Percentiles rank a stretch among this genome's conserved stretches.
Conservation (phyloP, 2,329 filamentous ascomycete species). For the Mycosphaerella arachidis region DNA sequence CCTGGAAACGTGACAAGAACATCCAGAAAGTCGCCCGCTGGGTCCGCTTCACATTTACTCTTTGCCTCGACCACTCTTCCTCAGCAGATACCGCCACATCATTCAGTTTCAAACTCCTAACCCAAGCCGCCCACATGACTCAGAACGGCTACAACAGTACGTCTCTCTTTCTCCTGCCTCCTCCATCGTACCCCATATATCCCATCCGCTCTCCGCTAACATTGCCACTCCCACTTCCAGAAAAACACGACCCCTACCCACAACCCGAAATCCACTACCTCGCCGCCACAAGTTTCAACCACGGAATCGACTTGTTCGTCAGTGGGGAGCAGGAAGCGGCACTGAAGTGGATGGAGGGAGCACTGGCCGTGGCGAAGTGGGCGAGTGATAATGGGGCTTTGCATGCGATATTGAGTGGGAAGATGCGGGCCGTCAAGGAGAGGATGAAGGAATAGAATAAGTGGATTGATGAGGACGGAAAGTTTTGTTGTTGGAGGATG, state of each 20-base stretch:
- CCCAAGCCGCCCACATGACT: constrained; percentile 57
- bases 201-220: no score
- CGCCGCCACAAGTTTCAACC: constrained; percentile 65
- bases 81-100: constrained; percentile 1
- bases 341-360: constrained; percentile 58
- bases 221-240: neutral
- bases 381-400: constrained; percentile 48
- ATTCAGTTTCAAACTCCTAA: constrained; percentile 46
- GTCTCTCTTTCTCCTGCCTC: no score
- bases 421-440: neutral
- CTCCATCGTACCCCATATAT: no score
- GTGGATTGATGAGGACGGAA: neutral
- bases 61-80: constrained; percentile 52
- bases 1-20: constrained; percentile 53
- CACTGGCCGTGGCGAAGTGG: constrained; percentile 58
- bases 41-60: constrained; percentile 70
- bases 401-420: constrained; percentile 16
- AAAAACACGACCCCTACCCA: constrained; percentile 50
- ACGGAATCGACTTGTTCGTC: constrained; percentile 62
- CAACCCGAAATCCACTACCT: constrained; percentile 70
- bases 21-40: constrained; percentile 65
- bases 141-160: constrained; percentile 25
- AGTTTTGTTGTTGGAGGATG: neutral
- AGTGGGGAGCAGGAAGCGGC: constrained; percentile 52
- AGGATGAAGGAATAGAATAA: neutral